phyloP scores from a whole-genome alignment of 192 early-diverging fungal species.

The Coemansia sp. region DNA sequence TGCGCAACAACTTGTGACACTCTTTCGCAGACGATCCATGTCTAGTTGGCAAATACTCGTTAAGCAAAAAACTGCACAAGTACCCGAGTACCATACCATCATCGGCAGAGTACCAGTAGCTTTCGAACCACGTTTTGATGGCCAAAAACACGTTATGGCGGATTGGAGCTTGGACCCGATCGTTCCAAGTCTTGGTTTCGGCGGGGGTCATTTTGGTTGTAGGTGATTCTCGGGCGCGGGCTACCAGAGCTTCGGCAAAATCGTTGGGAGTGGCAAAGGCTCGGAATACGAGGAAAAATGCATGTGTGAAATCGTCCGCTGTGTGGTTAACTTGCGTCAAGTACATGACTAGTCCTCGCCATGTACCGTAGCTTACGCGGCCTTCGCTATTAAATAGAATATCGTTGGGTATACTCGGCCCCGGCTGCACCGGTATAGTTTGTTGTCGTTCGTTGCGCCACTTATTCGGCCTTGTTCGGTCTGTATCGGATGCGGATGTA shows the following conservation, averaged over 20 bases:
- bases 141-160: constrained; percentile 73
- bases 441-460: background rate
- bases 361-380: constrained; percentile 52
- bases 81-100: constrained; percentile 33
- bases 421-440: background rate
- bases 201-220: constrained; percentile 50
- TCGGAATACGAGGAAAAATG: constrained; percentile 87
- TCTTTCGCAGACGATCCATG: constrained; percentile 31
- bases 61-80: constrained; percentile 40
- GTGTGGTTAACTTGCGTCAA: constrained; percentile 53
- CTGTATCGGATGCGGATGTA: background rate
- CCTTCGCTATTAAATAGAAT: constrained; percentile 48
- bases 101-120: constrained; percentile 62
- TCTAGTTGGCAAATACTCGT: constrained; percentile 24
- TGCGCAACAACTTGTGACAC: constrained; percentile 29
- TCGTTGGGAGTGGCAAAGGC: constrained; percentile 71
- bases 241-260: constrained; percentile 62
- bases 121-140: constrained; percentile 81
- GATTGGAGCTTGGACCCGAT: constrained; percentile 62
- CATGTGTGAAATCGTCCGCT: constrained; percentile 55
- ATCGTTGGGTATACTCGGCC: background rate
- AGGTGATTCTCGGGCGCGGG: constrained; percentile 66
- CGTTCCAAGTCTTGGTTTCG: constrained; percentile 62
- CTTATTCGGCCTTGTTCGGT: background rate
- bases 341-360: constrained; percentile 39